Evolutionary conservation across 805 yeast genomes (phyloP), one percentile per base, ranked within the genome.

Genomic region (Millerozyma acaciae): DNA sequence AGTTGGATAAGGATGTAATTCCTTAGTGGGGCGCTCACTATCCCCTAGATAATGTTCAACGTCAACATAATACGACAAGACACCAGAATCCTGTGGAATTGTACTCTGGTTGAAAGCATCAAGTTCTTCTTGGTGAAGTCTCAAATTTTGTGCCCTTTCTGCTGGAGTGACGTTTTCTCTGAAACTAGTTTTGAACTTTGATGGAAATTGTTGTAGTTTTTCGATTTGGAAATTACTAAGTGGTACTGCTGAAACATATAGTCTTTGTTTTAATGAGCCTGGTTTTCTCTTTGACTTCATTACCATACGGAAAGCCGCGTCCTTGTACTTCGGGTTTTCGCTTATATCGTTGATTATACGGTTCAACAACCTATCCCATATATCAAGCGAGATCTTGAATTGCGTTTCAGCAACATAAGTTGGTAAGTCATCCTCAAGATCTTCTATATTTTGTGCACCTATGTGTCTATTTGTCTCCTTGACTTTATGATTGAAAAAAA

Each of bases 341-440:
- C 40, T 40, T 15, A 63, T 37, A 38, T 65, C 70, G 24, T 47
- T 17, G 16, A 49, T 42, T 10, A 62, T 51, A 2, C 34, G 37
- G 19, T 57, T 50, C 36, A 66, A 39, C 23, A 66, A 32, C 16
- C 46, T 49, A 29, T 59, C 52, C 60, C 84, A 65, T 2, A 85
- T 51, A 8, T 64, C 53, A 39, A 83, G 45, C 5, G 88, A 78
- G 13, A 73, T 51, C 42, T 68, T 73, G 53, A 86, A 84, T 53
- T 87, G 95, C 10, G 57, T 54, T 16, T 81, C 78, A 0, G 90
- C 95, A 31, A 83, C 67, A 32, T 50, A 46, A 1, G 73, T 41
- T 2, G 78, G 75, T 17, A 65, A 36, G 6, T 45, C 45, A 34
- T 65, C 71, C 31, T 62, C 57, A 48, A 62, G 13, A 46, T 51